phyloP scores from a whole-genome alignment of 2,329 filamentous ascomycete genomes.

The Curvularia hawaiiensis region DNA sequence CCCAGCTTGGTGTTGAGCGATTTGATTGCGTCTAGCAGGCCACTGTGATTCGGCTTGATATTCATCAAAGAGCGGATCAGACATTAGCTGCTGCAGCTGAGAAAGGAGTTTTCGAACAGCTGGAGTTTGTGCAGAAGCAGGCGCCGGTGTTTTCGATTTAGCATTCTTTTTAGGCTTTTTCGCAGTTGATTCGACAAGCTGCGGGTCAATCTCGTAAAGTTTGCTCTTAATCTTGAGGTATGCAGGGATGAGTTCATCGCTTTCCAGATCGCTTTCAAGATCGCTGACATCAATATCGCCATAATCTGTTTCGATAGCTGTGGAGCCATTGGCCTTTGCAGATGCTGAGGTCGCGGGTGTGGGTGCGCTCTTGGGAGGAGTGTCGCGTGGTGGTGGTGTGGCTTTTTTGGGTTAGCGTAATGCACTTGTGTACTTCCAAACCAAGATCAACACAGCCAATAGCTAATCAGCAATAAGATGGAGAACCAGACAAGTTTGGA shows the following conservation, averaged over 20 bases:
- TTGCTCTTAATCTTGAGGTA: constrained; percentile 75
- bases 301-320: constrained; percentile 21
- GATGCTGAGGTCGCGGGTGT: neutral
- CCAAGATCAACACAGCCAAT: too few relatives aligned
- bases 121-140: constrained; percentile 39
- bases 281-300: constrained; percentile 53
- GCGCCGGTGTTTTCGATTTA: constrained; percentile 28
- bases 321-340: constrained; percentile 6
- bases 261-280: constrained; percentile 56
- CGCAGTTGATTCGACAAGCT: constrained; percentile 60
- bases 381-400: constrained; percentile 14
- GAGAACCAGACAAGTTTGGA: too few relatives aligned
- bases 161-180: constrained; percentile 38
- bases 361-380: neutral
- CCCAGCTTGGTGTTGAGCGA: constrained; percentile 48
- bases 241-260: constrained; percentile 64
- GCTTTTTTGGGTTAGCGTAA: constrained; percentile 6
- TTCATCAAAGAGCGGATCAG: constrained; percentile 59
- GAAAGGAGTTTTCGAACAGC: constrained; percentile 70
- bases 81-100: constrained; percentile 78
- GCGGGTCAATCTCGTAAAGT: constrained; percentile 54
- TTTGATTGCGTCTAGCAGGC: constrained; percentile 50
- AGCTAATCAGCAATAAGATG: neutral
- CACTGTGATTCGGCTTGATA: constrained; percentile 54
- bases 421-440: neutral